These are phyloP conservation scores for Chlorella sp. DNA, from an alignment of 139 green algal genomes.

Conservation along the genomic window DNA sequence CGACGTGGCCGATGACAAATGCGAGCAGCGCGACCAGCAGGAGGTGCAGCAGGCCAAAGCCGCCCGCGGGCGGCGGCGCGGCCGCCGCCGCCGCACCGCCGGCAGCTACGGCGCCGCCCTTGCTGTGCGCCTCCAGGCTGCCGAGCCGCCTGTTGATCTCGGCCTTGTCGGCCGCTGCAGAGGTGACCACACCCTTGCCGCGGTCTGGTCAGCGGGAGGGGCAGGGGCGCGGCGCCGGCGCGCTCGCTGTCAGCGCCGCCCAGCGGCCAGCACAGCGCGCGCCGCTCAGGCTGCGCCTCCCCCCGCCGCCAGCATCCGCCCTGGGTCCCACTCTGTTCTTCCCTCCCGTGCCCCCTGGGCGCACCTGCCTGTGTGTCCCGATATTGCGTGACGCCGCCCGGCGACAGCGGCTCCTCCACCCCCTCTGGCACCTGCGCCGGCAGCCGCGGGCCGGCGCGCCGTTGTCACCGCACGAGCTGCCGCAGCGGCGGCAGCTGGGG, in stretches of 20 bases:
- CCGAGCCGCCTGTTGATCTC: conserved; percentile 48
- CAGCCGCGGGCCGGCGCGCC: neutral
- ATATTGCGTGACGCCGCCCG: neutral
- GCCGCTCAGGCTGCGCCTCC: neutral
- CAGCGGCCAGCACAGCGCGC: too few species aligned
- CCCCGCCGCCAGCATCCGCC: neutral
- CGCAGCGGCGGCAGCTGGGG: neutral
- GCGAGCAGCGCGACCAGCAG: conserved; percentile 52
- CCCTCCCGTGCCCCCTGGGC: too few species aligned
- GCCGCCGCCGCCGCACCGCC: neutral
- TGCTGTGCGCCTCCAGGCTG: conserved; percentile 15
- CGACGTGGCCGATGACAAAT: conserved; percentile 44
- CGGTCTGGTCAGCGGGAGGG: neutral
- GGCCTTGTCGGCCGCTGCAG: conserved; percentile 16
- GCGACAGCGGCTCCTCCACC: conserved; percentile 1
- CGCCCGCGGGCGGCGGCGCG: neutral
- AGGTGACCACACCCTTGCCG: neutral
- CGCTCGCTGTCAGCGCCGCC: too few species aligned
- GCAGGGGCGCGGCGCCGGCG: too few species aligned
- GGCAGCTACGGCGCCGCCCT: neutral
- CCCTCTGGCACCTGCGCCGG: neutral
- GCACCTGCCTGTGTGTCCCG: neutral
- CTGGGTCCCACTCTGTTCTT: too few species aligned
- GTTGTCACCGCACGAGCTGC: neutral
- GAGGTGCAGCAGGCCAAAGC: conserved; percentile 46